A percentile compares a stretch with the other conserved stretches of the same genome.
Conservation (phyloP, 345 rosid genomes). For the Euphorbia tirucalli region DNA sequence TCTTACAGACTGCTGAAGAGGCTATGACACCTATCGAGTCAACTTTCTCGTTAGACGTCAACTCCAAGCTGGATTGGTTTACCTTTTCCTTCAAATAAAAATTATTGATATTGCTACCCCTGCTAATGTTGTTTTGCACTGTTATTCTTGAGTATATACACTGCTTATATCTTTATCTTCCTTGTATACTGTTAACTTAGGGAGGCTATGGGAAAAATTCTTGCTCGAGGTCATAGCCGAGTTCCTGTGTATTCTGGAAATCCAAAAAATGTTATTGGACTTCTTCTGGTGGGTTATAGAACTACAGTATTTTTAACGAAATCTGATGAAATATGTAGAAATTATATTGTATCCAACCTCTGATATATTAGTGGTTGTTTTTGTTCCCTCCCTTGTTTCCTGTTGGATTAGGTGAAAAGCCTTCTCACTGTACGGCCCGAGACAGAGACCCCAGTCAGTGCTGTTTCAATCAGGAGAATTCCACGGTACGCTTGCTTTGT, state of each 20-base stretch:
- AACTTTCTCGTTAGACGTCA: slow-evolving; percentile 92
- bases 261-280: slow-evolving; percentile 85
- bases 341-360: slow-evolving; percentile 5
- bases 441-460: slow-evolving; percentile 85
- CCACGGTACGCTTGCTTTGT: slow-evolving; percentile 57
- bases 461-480: slow-evolving; percentile 86
- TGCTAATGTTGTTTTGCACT: background rate
- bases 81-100: slow-evolving; percentile 20
- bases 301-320: slow-evolving; percentile 9
- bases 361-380: slow-evolving; percentile 2
- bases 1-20: slow-evolving; percentile 89
- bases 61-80: slow-evolving; percentile 97
- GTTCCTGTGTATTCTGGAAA: slow-evolving; percentile 90
- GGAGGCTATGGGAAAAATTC: slow-evolving; percentile 91
- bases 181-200: slow-evolving; percentile 35
- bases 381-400: background rate
- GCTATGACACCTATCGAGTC: slow-evolving; percentile 99
- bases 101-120: too few relatives aligned
- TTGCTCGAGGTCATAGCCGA: slow-evolving; percentile 94
- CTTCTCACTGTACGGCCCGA: slow-evolving; percentile 97
- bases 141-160: background rate
- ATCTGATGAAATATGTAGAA: background rate
- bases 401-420: slow-evolving; percentile 68
- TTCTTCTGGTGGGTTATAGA: slow-evolving; percentile 66
- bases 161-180: background rate